phyloP scores from a whole-genome alignment of 2,329 filamentous ascomycete species.

The Verticillium nonalfalfae region DNA sequence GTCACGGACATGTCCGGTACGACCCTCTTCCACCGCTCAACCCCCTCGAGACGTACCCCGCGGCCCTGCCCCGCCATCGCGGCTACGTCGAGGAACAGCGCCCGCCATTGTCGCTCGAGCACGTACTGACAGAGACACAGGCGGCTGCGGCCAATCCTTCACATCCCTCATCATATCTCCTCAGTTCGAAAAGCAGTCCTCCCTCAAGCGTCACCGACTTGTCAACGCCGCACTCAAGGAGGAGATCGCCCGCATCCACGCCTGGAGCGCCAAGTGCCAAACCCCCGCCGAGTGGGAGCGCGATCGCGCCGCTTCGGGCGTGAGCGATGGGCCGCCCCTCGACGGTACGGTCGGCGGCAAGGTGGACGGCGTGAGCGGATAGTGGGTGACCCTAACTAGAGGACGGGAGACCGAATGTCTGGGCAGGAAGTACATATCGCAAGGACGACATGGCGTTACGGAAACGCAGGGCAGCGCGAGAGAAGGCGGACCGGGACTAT shows the following conservation, averaged over 20 bases:
- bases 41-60: not conserved
- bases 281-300: slow-evolving; percentile 85
- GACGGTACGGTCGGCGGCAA: slow-evolving; percentile 37
- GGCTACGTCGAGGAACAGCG: not conserved
- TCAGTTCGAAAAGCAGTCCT: slow-evolving; percentile 64
- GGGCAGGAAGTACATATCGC: not conserved
- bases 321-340: slow-evolving; percentile 26
- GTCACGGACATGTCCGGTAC: slow-evolving; percentile 90
- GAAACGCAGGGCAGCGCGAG: not conserved
- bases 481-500: not conserved
- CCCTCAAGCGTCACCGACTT: slow-evolving; percentile 77
- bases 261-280: slow-evolving; percentile 91
- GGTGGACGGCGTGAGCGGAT: slow-evolving; percentile 29
- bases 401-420: not conserved
- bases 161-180: slow-evolving; percentile 56
- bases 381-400: not conserved
- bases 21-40: slow-evolving; percentile 11
- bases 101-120: not conserved
- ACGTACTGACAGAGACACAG: slow-evolving; percentile 22
- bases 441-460: not conserved
- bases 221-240: slow-evolving; percentile 79
- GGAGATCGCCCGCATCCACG: slow-evolving; percentile 87
- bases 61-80: not conserved
- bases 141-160: slow-evolving; percentile 57
- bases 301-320: slow-evolving; percentile 35